phyloP scores from a whole-genome alignment of 805 yeast species.

The Starmerella scarabaei region DNA sequence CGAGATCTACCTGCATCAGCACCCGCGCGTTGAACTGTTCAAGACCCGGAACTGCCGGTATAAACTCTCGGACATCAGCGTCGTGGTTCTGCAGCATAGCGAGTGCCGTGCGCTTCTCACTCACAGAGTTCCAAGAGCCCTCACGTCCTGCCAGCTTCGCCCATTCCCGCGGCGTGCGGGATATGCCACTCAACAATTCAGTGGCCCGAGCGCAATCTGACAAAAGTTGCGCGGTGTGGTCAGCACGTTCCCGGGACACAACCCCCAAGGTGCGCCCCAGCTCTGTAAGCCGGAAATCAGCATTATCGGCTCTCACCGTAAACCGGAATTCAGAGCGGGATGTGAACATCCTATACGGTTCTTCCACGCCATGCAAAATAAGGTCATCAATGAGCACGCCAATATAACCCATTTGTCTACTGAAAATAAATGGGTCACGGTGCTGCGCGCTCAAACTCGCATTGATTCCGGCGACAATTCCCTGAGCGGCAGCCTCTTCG shows the following conservation, averaged over 20 bases:
- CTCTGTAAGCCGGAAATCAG: slow-evolving; percentile 71
- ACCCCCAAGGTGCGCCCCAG: slow-evolving; percentile 55
- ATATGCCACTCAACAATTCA: slow-evolving; percentile 34
- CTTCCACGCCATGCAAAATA: slow-evolving; percentile 88
- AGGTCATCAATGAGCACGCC: slow-evolving; percentile 92
- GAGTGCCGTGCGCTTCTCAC: slow-evolving; percentile 30
- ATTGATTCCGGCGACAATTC: slow-evolving; percentile 87
- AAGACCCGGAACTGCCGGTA: slow-evolving; percentile 30
- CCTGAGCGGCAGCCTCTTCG: slow-evolving; percentile 98
- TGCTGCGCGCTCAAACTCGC: slow-evolving; percentile 53
- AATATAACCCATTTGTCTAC: slow-evolving; percentile 73
- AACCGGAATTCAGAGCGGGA: slow-evolving; percentile 89
- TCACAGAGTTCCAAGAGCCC: slow-evolving; percentile 36
- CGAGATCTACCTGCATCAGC: slow-evolving; percentile 52
- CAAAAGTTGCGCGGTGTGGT: slow-evolving; percentile 34
- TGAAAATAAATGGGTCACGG: slow-evolving; percentile 38
- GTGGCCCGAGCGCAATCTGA: slow-evolving; percentile 34
- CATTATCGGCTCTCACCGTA: slow-evolving; percentile 85
- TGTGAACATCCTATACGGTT: slow-evolving; percentile 96
- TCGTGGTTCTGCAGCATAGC: slow-evolving; percentile 38
- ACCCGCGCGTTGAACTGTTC: slow-evolving; percentile 34
- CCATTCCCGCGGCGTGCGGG: slow-evolving; percentile 54
- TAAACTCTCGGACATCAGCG: slow-evolving; percentile 45
- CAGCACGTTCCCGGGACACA: slow-evolving; percentile 48
- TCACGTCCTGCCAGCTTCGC: slow-evolving; percentile 31